Percentiles rank a stretch among this genome's conserved stretches.
Conservation (phyloP, 192 early-diverging fungal genomes). For the Phlyctochytrium planicorne region DNA sequence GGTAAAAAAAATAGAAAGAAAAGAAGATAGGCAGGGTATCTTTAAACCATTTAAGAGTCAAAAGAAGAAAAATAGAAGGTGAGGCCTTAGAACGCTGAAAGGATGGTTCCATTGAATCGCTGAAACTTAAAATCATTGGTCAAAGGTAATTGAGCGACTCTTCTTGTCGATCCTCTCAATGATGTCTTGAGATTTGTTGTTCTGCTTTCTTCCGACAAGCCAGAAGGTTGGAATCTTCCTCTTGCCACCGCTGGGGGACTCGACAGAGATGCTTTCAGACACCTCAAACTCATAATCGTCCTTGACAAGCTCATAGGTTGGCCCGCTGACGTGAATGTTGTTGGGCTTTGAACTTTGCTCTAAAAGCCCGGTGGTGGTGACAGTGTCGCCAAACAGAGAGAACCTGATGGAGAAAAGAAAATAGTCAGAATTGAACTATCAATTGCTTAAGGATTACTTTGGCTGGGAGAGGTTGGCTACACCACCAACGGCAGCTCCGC, state of each 20-base stretch:
- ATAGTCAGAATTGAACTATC: background rate
- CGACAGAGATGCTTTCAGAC: slow-evolving; percentile 17
- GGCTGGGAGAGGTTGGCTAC: slow-evolving; percentile 46
- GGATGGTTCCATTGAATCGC: no score
- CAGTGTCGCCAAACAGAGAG: slow-evolving; percentile 46
- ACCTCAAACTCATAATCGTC: slow-evolving; percentile 25
- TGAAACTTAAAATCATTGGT: no score
- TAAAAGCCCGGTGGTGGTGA: slow-evolving; percentile 40
- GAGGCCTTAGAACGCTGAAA: no score
- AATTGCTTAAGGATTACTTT: no score
- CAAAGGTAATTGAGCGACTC: no score
- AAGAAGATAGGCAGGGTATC: no score
- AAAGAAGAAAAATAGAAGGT: no score
- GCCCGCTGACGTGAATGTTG: slow-evolving; percentile 36
- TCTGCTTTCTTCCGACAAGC: slow-evolving; percentile 25
- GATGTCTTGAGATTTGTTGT: no score
- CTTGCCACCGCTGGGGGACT: slow-evolving; percentile 19
- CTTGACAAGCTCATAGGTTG: slow-evolving; percentile 37
- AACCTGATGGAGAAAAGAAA: slow-evolving; percentile 1
- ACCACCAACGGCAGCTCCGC: slow-evolving; percentile 43
- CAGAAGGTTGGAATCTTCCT: slow-evolving; percentile 35
- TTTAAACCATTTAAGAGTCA: no score
- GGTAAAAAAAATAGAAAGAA: no score
- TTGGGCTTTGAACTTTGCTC: slow-evolving; percentile 44
- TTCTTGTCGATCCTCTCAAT: no score